Base-by-base conservation (phyloP, 768 basidiomycete genomes). In the Mycena leptocephala region DNA sequence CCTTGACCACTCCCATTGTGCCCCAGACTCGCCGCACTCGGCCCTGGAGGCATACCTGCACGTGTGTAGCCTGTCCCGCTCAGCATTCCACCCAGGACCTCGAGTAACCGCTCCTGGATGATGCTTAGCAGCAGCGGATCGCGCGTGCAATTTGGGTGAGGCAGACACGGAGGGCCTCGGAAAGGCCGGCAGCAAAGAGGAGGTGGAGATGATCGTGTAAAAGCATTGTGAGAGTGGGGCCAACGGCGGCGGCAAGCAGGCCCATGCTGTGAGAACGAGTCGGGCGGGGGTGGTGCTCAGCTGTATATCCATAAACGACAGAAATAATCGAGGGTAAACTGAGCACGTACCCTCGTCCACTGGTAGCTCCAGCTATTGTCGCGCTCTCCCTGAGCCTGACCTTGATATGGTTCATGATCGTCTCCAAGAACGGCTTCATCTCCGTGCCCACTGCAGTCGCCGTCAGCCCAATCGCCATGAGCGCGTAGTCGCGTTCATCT, bases 381-480 rank as follows among this genome's bases (percentile, higher is more conserved):
- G 77, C 74, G 6, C 20, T 30, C 37, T 78, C 77, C 41, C 66
- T 72, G 22, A 78, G 41, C 3, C 77, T 20, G 6, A 48, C n/a
- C 84, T 98, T 98, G 81, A 99, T 95, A 69, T 96, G 94, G 69
- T 85, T 82, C 92, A 99, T 96, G 72, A 99, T 94, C 5, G 94
- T 92, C 76, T 99, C 98, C n/a, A 99, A 90, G 84, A 99, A 99
- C 0, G 93, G 93, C 81, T 97, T 97, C 97, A 99, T 98, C 74
- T 98, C 96, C 72, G 96, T 95, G 53, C 94, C 94, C 37, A 99
- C 96, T 48, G 97, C 95, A 53, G 93, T 92, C 1, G 98, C 97
- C 58, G 98, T 95, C 81, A 99, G 97, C 0, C 98, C 98, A 76
- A 99, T 97, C 2, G 98, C 97, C 78, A 98, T 94, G 82, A 99